These are phyloP conservation scores for Camellia granthamiana DNA, from an alignment of 148 eudicot species.

Conservation along the genomic window DNA sequence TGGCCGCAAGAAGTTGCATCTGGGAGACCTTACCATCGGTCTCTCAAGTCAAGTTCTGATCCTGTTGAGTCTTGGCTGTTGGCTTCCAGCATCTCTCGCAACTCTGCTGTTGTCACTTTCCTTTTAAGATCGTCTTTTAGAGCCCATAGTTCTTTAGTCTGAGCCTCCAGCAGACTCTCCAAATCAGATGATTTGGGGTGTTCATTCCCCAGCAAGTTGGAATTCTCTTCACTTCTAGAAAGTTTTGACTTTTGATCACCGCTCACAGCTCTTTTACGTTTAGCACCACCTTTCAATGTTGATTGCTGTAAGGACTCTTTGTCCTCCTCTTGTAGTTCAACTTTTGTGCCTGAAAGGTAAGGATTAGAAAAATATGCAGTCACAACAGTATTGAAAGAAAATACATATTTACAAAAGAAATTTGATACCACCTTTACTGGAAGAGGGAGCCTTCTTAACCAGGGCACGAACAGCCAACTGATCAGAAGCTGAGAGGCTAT, in stretches of 20 bases:
- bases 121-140: constrained; percentile 84
- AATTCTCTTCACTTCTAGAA: constrained; percentile 44
- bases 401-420: constrained; percentile 4
- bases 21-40: constrained; percentile 62
- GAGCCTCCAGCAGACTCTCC: constrained; percentile 71
- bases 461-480: constrained; percentile 49
- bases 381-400: neutral
- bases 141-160: constrained; percentile 74
- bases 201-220: constrained; percentile 20
- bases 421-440: constrained; percentile 34
- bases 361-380: neutral
- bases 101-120: constrained; percentile 60
- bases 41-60: constrained; percentile 84
- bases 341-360: constrained; percentile 38
- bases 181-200: constrained; percentile 34
- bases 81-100: constrained; percentile 85
- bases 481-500: constrained; percentile 55
- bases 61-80: constrained; percentile 78
- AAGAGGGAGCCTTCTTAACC: constrained; percentile 49
- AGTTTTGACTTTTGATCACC: constrained; percentile 49
- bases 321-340: constrained; percentile 24
- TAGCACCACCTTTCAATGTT: constrained; percentile 40
- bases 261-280: constrained; percentile 53
- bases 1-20: neutral
- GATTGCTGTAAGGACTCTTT: constrained; percentile 21